Evolutionary conservation across 805 yeast genomes (phyloP).

Genomic region (Pichia pseudocactophila): DNA sequence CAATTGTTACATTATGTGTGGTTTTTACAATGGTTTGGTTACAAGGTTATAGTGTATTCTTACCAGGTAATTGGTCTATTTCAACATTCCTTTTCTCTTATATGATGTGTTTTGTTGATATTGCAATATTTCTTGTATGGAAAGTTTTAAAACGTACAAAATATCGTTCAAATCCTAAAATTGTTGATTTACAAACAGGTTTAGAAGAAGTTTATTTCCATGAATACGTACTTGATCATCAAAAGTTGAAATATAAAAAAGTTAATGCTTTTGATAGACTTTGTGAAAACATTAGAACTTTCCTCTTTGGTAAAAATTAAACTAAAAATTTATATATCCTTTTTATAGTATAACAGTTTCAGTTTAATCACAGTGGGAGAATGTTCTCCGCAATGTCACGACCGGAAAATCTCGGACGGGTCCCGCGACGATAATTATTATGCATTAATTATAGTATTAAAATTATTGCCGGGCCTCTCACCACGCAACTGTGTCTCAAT

Average conservation of each 20-base stretch:
- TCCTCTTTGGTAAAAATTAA: constrained; percentile 14
- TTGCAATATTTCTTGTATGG: constrained; percentile 41
- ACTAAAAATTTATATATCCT: too few species aligned
- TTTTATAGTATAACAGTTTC: too few species aligned
- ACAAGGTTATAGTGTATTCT: constrained; percentile 43
- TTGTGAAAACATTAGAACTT: constrained; percentile 3
- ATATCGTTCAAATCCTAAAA: constrained; percentile 33
- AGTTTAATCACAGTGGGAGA: background rate
- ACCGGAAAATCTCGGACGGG: background rate
- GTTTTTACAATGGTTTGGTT: constrained; percentile 32
- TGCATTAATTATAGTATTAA: too few species aligned
- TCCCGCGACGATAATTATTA: too few species aligned
- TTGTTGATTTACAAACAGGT: constrained; percentile 47
- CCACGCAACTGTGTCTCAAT: too few species aligned
- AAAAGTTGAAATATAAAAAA: constrained; percentile 6
- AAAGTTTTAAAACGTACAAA: constrained; percentile 43
- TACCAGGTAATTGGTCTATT: constrained; percentile 57
- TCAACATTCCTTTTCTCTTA: constrained; percentile 60
- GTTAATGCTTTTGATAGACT: constrained; percentile 2
- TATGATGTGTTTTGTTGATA: constrained; percentile 55
- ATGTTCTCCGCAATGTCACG: constrained; percentile 4
- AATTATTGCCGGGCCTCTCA: too few species aligned
- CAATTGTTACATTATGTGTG: constrained; percentile 15
- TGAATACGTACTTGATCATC: constrained; percentile 28
- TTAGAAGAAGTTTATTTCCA: constrained; percentile 50